Base-by-base conservation (phyloP, 805 yeast species). In the Geotrichum ghanense region DNA sequence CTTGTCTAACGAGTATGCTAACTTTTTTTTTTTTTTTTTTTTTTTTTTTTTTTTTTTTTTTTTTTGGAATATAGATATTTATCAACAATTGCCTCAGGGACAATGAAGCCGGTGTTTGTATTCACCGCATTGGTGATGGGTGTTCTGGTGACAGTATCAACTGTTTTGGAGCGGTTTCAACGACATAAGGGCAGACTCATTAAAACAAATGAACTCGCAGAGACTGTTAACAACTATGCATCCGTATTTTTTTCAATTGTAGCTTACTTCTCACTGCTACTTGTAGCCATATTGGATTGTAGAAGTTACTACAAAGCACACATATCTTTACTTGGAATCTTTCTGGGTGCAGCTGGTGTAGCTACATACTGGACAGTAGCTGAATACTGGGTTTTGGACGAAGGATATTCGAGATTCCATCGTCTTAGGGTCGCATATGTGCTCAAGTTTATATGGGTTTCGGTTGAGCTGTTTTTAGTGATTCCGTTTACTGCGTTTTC, bases 401-500 rank as follows among this genome's bases (percentile, higher is more conserved):
- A 31, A 31, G 37, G 37, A 12, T 31, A 31, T 12, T 31, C 37
- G 37, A 5, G 37, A 12, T 31, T 10, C 17, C 37, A 31, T 19
- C 10, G 37, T 6, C 17, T 31, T 6, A 16, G 37, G 37, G 37
- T 31, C 4, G 37, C 37, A 7, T 31, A 31, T n/a, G 37, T 31
- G 37, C 37, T 31, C 19, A 31, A 31, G 37, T 31, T 31, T 12
- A 31, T 31, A 6, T 31, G 37, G 37, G 37, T 31, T 6, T 31
- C 37, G 16, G 37, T 31, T 31, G 37, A 31, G 37, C 37, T 31
- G 37, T n/a, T 31, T 31, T 19, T 31, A 5, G 37, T 31, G 37
- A 31, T 31, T n/a, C 37, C 37, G 14, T 31, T 31, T 19, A 31
- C 37, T 31, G 37, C 37, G 37, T 31, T 31, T 31, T 31, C 37